phyloP scores from a whole-genome alignment of 2,329 filamentous ascomycete species.

The Colletotrichum simmondsii region DNA sequence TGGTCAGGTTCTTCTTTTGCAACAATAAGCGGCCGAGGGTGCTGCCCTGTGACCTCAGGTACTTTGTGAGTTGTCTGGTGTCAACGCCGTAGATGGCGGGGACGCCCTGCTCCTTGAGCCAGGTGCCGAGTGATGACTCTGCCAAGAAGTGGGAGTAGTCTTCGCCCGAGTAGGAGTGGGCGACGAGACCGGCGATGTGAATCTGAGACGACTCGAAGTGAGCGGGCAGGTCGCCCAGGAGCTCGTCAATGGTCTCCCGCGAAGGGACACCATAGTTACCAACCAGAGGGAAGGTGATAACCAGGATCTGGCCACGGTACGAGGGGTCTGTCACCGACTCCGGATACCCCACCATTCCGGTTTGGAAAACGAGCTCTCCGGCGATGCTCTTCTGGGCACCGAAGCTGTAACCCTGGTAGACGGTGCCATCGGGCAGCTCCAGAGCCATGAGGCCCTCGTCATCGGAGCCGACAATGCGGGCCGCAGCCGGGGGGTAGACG shows the following conservation, averaged over 20 bases:
- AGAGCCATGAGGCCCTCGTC: constrained; percentile 80
- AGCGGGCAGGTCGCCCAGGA: constrained; percentile 86
- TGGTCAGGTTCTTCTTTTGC: constrained; percentile 65
- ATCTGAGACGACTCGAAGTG: constrained; percentile 95
- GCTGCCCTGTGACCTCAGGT: constrained; percentile 91
- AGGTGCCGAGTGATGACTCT: constrained; percentile 87
- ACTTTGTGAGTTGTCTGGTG: constrained; percentile 92
- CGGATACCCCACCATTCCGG: constrained; percentile 98
- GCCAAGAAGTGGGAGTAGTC: constrained; percentile 96
- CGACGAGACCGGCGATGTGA: constrained; percentile 91
- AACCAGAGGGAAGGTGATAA: constrained; percentile 94
- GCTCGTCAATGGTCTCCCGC: constrained; percentile 83
- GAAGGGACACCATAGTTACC: constrained; percentile 98
- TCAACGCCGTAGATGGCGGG: constrained; percentile 96
- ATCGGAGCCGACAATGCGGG: constrained; percentile 62
- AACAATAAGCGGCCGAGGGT: constrained; percentile 93
- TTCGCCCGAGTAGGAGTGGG: constrained; percentile 92
- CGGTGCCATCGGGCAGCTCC: constrained; percentile 90
- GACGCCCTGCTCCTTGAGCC: constrained; percentile 95
- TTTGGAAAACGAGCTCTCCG: constrained; percentile 99
- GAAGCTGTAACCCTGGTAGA: constrained; percentile 96
- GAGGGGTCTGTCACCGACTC: constrained; percentile 92
- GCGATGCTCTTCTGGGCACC: constrained; percentile 94
- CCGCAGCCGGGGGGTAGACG: constrained; percentile 67
- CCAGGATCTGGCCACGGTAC: constrained; percentile 92